Evolutionary conservation across 2,329 filamentous ascomycete genomes (phyloP), one percentile per base, ranked within the genome.

Genomic region (Tolypocladium capitatum): DNA sequence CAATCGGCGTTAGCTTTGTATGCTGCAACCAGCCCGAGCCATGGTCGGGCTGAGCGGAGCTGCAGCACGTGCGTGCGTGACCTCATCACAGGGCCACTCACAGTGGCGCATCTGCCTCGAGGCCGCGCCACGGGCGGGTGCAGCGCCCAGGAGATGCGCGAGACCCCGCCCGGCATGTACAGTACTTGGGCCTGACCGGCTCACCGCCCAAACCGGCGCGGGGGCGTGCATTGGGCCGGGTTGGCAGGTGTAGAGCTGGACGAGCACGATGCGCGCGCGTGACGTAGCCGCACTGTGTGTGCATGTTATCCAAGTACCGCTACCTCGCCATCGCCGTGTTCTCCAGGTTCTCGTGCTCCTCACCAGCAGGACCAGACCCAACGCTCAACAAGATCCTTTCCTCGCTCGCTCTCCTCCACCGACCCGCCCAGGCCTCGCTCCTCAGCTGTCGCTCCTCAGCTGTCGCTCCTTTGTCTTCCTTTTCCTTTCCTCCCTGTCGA

Each of bases 151-250:
- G n/a, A n/a, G n/a, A n/a, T n/a, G n/a, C n/a, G n/a, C 38, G 27
- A 30, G 43, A 46, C 43, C 50, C 48, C 50, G 30, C 45, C 43
- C 20, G 14, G n/a, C 21, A 35, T 14, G 49, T 51, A 49, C 18
- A 35, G 33, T 51, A 51, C 49, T 38, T 47, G 41, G 5, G 30
- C 45, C 28, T 38, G 28, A 48, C 35, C 38, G 24, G 27, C 45
- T 47, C 49, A 51, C 49, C 47, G 48, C 35, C 47, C 47, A 18
- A 4, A 18, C 16, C 24, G 6, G 7, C 14, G 5, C 2, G 11
- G 9, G 14, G 38, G 16, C n/a, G 24, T 13, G 38, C 38, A 30
- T 18, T 28, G 5, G 27, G 27, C 27, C 27, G 8, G 27, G 3
- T 24, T 3, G 24, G n/a, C n/a, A n/a, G n/a, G 24, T 24, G 24